Base-by-base conservation (phyloP, 1,139 yeast species). In the Zhuliangozyma parablackwelliae region DNA sequence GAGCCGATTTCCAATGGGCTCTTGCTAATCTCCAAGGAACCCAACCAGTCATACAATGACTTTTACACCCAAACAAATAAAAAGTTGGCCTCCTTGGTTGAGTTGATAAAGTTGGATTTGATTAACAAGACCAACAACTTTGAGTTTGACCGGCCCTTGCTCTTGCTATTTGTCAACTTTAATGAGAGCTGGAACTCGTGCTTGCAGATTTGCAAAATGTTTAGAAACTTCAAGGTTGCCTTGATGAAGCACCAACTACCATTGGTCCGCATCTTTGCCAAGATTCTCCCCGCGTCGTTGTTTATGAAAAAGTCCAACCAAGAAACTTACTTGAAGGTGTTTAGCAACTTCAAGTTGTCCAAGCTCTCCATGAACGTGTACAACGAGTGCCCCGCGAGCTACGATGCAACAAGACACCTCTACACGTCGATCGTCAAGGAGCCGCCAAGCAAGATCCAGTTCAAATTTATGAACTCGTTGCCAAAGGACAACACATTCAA, bases 351-450 rank as follows among this genome's bases (percentile, higher is more conserved):
- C 33, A 65, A 64, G 27, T 54, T 80, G 28, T 62, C 78, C 2
- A 69, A 69, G 36, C 46, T 85, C 6, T 72, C 89, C 2, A 59
- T 84, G 53, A 69, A 75, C 26, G 59, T 88, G 4, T 90, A 87
- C 60, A 86, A 86, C 51, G 63, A 65, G 37, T 61, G 82, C 41
- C 80, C 80, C 1, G 28, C 36, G 1, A 36, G 37, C 24, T 35
- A 43, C 30, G 50, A 50, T 5, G 23, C 44, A 6, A 40, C 52
- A 12, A 38, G 43, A 20, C 48, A 50, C 20, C 56, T 67, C n/a
- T 69, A 60, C 38, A 61, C 78, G 2, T 65, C 64, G 6, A 53
- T 77, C 30, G 69, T 72, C 5, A 66, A 62, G 39, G 78, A 72
- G 13, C 64, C 77, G 6, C 75, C 77, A 1, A 51, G 65, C 1